Base-by-base conservation (phyloP, 164 flowering plant species). In the Macadamia integrifolia region DNA sequence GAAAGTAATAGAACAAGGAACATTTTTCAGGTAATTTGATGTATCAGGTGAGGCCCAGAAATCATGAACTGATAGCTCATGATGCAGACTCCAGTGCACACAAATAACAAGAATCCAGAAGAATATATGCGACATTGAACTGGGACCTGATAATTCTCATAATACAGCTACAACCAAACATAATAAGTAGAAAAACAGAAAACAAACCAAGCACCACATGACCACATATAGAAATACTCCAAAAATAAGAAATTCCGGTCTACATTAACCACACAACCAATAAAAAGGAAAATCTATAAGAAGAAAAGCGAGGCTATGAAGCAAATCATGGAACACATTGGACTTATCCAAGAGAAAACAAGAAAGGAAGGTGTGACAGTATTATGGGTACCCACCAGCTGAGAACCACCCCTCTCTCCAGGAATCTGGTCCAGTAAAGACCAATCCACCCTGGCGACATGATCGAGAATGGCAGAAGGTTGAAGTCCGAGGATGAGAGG, bases 321-420 rank as follows among this genome's bases (percentile, higher is more conserved):
- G 29, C 1, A 4, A 30, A 30, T 3, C 32, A 60, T 10, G 6
- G 7, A 3, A 46, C 50, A 46, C 3, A 46, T 11, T 1, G 60
- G 53, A 18, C 62, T 48, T 14, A 44, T 61, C 46, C 30, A 46
- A 46, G 9, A 11, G 1, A 65, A 43, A 14, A 15, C 11, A 67
- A 70, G 12, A 30, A 53, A 35, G 28, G 9, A 61, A 46, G 6
- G 2, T 32, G 29, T 58, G 31, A 59, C 29, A 12, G 15, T 46
- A 48, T 40, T 46, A 48, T 40, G 42, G 2, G 13, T 81, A 93
- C 98, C 69, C 80, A 93, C 98, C 69, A 85, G 87, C 50, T 82
- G 80, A 17, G 98, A 93, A 72, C 98, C 98, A 40, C 97, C 97
- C 46, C 80, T 84, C 53, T 91, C 97, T 57, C 98, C 98, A 23